phyloP scores from a whole-genome alignment of 2,329 filamentous ascomycete genomes.

The Biscogniauxia sp. region DNA sequence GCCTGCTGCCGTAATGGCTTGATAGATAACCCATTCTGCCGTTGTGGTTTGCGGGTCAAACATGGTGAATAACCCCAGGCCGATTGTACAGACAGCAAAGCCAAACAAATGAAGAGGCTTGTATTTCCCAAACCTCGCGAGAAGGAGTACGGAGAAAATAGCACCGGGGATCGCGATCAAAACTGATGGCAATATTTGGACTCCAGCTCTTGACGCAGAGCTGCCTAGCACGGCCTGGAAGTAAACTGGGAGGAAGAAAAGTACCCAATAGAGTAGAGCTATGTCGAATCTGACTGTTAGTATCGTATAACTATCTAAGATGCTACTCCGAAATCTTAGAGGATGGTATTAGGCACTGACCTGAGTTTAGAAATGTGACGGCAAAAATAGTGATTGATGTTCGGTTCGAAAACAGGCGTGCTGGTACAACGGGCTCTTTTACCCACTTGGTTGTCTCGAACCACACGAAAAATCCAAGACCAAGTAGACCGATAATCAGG shows the following conservation, averaged over 20 bases:
- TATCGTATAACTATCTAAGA: no score
- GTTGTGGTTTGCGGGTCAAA: neutral
- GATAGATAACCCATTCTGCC: neutral
- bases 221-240: conserved; percentile 37
- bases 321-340: no score
- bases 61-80: neutral
- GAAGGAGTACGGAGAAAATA: neutral
- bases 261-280: conserved; percentile 33
- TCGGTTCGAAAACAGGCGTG: conserved; percentile 41
- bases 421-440: conserved; percentile 38
- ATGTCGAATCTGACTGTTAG: no score
- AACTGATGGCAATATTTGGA: conserved; percentile 19
- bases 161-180: conserved; percentile 15
- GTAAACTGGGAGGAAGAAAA: conserved; percentile 42
- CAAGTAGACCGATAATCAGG: conserved; percentile 11
- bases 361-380: conserved; percentile 36
- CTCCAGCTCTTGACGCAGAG: conserved; percentile 25
- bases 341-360: no score
- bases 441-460: conserved; percentile 3
- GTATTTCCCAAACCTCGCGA: no score
- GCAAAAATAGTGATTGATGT: conserved; percentile 33
- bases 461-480: conserved; percentile 8
- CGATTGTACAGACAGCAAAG: no score
- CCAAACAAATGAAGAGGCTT: no score
- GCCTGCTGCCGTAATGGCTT: conserved; percentile 25